Evolutionary conservation across 2,329 filamentous ascomycete genomes (phyloP).

Genomic region (Sordariomycetes sp.): DNA sequence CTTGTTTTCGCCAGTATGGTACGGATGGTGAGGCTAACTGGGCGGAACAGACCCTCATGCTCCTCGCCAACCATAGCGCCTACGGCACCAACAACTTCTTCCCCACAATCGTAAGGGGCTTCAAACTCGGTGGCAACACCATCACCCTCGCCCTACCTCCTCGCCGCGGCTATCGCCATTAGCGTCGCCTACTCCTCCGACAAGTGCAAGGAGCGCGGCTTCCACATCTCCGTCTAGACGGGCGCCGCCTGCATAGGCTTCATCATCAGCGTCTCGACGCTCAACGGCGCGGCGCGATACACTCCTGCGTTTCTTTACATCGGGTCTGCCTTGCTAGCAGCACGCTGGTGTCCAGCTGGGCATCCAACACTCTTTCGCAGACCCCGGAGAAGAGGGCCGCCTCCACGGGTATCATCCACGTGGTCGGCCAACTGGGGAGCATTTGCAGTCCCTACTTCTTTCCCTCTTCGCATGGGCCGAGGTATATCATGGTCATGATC

Average conservation of each 20-base stretch:
- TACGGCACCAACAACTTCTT: slow-evolving; percentile 18
- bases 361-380: slow-evolving; percentile 23
- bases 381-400: slow-evolving; percentile 29
- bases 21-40: not conserved
- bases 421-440: slow-evolving; percentile 7
- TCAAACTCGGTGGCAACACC: slow-evolving; percentile 10
- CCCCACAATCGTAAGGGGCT: slow-evolving; percentile 15
- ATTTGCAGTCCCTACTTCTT: not conserved
- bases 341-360: slow-evolving; percentile 27
- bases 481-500: not conserved
- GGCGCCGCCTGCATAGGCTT: slow-evolving; percentile 11
- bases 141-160: slow-evolving; percentile 15
- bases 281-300: slow-evolving; percentile 10
- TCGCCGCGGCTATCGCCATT: slow-evolving; percentile 13
- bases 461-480: not conserved
- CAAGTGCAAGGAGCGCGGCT: slow-evolving; percentile 21
- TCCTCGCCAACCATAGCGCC: slow-evolving; percentile 39
- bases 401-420: slow-evolving; percentile 27
- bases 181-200: slow-evolving; percentile 22
- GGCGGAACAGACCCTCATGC: slow-evolving; percentile 24
- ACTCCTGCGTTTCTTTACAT: slow-evolving; percentile 22
- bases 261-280: slow-evolving; percentile 11
- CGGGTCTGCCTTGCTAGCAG: slow-evolving; percentile 23
- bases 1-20: not conserved
- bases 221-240: slow-evolving; percentile 17